Base-by-base conservation (phyloP, 495 filamentous ascomycete species). In the Neurospora cerealis region DNA sequence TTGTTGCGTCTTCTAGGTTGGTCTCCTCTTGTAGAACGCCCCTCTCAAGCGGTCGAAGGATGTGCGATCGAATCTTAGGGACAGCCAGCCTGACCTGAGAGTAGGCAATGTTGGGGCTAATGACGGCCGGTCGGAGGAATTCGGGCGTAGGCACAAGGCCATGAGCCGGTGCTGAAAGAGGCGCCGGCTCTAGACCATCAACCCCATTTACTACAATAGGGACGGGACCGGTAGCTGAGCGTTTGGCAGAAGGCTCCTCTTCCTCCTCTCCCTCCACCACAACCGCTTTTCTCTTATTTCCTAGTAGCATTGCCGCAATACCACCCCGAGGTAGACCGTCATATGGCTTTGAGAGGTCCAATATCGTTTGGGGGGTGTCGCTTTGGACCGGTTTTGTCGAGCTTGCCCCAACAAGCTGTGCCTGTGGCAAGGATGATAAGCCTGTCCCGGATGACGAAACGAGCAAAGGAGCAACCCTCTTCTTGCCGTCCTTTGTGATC, bases 401-500 rank as follows among this genome's bases (percentile, higher is more conserved):
- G 54, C 87, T 87, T 4, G 93, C 90, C 40, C 93, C 91, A 77
- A 97, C 90, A 38, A 97, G 80, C 71, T 94, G 91, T 13, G 93
- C 88, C 74, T 94, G 92, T 0, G 95, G 95, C n/a, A 97, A 84
- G 13, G 93, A 96, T 1, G 93, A 93, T 75, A 95, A 91, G 19
- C 91, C 92, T 7, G 89, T 91, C 9, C 92, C 93, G 28, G 92
- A 91, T 24, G 90, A 93, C 5, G 96, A 98, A 19, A 99, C 92
- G 5, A 99, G 87, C 77, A 98, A 82, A 7, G 96, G 96, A 4
- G 93, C 93, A 72, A 99, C 94, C 34, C 96, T 89, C 83, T 98
- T 99, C 83, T 94, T 98, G 21, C 96, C 96, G 71, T 99, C 96
- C 80, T 98, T 98, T 2, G 94, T 97, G 69, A 97, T 92, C 21